phyloP scores from a whole-genome alignment of 1,284 basidiomycete species.

The Rhodotorula sp. region DNA sequence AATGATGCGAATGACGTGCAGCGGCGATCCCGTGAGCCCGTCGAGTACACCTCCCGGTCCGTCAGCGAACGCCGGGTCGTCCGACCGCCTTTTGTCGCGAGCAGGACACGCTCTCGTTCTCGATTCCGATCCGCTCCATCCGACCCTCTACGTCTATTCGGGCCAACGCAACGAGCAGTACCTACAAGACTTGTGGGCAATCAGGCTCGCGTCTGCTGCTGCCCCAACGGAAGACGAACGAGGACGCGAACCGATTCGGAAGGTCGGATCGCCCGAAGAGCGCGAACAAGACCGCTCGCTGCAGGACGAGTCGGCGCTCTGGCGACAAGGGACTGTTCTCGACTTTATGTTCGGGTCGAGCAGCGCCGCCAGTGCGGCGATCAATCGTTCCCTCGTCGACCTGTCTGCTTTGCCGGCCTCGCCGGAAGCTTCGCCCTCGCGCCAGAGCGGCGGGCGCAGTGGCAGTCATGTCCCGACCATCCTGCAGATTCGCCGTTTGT shows the following conservation, averaged over 20 bases:
- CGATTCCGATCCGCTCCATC: conserved; percentile 33
- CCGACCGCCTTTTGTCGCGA: conserved; percentile 37
- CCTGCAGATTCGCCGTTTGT: conserved; percentile 20
- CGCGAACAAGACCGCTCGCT: neutral
- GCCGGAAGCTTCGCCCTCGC: conserved; percentile 20
- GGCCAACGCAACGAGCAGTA: conserved; percentile 48
- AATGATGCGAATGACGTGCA: neutral
- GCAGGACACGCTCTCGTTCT: conserved; percentile 49
- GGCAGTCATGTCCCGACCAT: conserved; percentile 21
- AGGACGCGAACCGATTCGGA: neutral
- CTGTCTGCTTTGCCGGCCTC: conserved; percentile 13
- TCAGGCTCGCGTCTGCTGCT: conserved; percentile 9
- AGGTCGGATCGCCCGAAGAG: neutral
- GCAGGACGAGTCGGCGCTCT: neutral
- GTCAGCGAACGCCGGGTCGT: conserved; percentile 32
- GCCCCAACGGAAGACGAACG: neutral
- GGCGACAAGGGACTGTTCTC: conserved; percentile 33
- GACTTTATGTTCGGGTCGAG: conserved; percentile 2
- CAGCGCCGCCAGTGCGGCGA: neutral
- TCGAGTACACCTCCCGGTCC: conserved; percentile 30
- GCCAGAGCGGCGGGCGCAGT: neutral
- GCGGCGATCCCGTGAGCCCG: conserved; percentile 8
- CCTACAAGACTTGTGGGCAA: conserved; percentile 47
- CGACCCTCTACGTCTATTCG: conserved; percentile 46
- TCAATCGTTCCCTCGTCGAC: conserved; percentile 17